Conservation (phyloP, 495 filamentous ascomycete species). For the Aspergillus biplanus region DNA sequence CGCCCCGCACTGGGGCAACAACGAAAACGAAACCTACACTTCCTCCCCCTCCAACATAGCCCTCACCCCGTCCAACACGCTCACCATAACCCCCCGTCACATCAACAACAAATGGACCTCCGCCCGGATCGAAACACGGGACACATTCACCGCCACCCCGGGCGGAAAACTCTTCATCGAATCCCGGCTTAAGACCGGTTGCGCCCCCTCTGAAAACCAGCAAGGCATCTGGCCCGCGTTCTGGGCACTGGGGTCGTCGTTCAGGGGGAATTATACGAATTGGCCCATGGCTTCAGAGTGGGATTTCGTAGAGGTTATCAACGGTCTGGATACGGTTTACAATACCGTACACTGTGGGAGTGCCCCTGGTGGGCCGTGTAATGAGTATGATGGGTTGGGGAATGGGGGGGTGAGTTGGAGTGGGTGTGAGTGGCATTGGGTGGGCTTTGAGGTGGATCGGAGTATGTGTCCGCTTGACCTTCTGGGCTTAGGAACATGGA, state of each 20-base stretch:
- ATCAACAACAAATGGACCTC: constrained; percentile 5
- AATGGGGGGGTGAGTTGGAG: constrained; percentile 9
- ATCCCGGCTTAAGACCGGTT: constrained; percentile 7
- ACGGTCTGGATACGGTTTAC: not conserved
- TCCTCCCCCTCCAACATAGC: constrained; percentile 5
- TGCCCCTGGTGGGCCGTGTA: constrained; percentile 10
- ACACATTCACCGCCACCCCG: constrained; percentile 1
- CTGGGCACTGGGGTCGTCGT: constrained; percentile 10
- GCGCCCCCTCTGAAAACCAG: not conserved
- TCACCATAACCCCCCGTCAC: constrained; percentile 8
- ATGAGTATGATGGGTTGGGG: constrained; percentile 14
- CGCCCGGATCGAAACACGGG: constrained; percentile 15
- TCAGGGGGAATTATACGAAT: constrained; percentile 9
- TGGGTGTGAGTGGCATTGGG: constrained; percentile 12
- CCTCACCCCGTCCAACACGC: not conserved
- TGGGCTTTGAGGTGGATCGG: constrained; percentile 18
- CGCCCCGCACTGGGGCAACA: constrained; percentile 18
- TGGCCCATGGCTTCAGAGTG: constrained; percentile 15
- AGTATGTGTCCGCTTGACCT: not conserved
- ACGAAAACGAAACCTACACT: constrained; percentile 17
- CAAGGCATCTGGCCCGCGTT: constrained; percentile 15
- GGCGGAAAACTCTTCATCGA: constrained; percentile 17
- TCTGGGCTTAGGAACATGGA: not conserved
- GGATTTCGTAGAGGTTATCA: constrained; percentile 15
- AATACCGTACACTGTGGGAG: constrained; percentile 8